phyloP scores from a whole-genome alignment of 1,139 yeast species.

The Debaryomycetaceae sp. region DNA sequence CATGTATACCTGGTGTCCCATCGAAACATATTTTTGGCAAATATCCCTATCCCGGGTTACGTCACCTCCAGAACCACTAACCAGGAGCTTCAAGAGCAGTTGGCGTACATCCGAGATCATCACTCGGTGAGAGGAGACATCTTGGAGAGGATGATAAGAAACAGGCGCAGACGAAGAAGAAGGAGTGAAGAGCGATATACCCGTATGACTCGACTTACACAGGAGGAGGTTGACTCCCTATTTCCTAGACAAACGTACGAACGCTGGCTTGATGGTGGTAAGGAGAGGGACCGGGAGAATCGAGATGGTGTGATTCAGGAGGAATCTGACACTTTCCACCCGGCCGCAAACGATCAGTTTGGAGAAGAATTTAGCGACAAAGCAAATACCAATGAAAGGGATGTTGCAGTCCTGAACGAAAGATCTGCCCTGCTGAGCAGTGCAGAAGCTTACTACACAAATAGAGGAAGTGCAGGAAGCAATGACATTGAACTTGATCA shows the following conservation, averaged over 20 bases:
- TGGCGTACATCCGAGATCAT: conserved; percentile 32
- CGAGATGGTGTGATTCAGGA: conserved; percentile 36
- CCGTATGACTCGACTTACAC: conserved; percentile 53
- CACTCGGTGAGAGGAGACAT: conserved; percentile 29
- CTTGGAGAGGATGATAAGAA: conserved; percentile 17
- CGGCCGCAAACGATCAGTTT: conserved; percentile 4
- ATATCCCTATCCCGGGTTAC: not conserved
- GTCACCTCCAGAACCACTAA: conserved; percentile 10
- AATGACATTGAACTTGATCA: not conserved
- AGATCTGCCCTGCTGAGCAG: conserved; percentile 1
- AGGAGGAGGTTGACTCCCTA: conserved; percentile 58
- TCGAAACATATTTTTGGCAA: conserved; percentile 12
- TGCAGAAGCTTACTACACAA: not conserved
- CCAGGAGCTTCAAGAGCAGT: conserved; percentile 33
- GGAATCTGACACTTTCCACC: conserved; percentile 17
- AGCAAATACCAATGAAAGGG: not conserved
- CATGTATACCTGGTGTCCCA: conserved; percentile 43
- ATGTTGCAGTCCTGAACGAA: not conserved
- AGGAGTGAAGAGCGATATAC: conserved; percentile 38
- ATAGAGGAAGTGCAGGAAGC: not conserved
- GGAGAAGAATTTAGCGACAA: conserved; percentile 16
- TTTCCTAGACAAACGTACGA: conserved; percentile 64
- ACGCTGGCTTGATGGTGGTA: conserved; percentile 61
- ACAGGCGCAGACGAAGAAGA: conserved; percentile 27
- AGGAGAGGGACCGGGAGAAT: conserved; percentile 33